These are phyloP conservation scores for Plasmodium fragile DNA, from an alignment of 169 alveolate species.

Conservation along the genomic window DNA sequence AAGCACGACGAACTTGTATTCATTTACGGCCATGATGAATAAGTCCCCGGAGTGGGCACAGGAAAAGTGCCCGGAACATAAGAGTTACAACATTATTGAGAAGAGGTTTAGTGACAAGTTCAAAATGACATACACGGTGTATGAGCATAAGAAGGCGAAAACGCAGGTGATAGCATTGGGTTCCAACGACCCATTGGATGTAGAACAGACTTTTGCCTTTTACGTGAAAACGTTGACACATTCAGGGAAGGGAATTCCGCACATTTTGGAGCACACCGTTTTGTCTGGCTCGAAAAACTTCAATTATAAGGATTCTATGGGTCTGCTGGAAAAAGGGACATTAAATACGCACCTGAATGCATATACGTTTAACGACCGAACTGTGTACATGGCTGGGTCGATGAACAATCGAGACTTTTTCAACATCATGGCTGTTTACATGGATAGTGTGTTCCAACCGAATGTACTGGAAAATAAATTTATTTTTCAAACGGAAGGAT, in stretches of 20 bases:
- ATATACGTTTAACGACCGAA: constrained; percentile 89
- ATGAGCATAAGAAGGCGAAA: constrained; percentile 74
- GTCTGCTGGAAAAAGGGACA: constrained; percentile 86
- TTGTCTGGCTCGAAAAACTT: constrained; percentile 88
- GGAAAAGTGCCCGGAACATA: constrained; percentile 74
- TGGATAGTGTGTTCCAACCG: constrained; percentile 90
- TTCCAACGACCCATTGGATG: constrained; percentile 69
- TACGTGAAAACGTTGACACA: constrained; percentile 74
- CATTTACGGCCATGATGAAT: constrained; percentile 57
- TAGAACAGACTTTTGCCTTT: constrained; percentile 61
- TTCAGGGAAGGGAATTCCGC: constrained; percentile 86
- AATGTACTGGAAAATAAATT: constrained; percentile 78
- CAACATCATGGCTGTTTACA: constrained; percentile 85
- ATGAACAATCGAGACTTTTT: constrained; percentile 85
- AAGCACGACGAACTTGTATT: constrained; percentile 15
- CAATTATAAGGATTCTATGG: constrained; percentile 89
- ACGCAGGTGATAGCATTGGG: constrained; percentile 73
- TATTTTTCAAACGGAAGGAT: constrained; percentile 90
- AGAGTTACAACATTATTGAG: constrained; percentile 49
- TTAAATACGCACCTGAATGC: constrained; percentile 90
- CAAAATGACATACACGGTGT: constrained; percentile 62
- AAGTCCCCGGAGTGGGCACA: constrained; percentile 68
- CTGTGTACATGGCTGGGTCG: constrained; percentile 91
- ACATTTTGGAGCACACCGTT: constrained; percentile 91
- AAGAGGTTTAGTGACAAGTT: constrained; percentile 57